Base-by-base conservation (phyloP, 1,139 yeast species). In the Geotrichum bryndzae region DNA sequence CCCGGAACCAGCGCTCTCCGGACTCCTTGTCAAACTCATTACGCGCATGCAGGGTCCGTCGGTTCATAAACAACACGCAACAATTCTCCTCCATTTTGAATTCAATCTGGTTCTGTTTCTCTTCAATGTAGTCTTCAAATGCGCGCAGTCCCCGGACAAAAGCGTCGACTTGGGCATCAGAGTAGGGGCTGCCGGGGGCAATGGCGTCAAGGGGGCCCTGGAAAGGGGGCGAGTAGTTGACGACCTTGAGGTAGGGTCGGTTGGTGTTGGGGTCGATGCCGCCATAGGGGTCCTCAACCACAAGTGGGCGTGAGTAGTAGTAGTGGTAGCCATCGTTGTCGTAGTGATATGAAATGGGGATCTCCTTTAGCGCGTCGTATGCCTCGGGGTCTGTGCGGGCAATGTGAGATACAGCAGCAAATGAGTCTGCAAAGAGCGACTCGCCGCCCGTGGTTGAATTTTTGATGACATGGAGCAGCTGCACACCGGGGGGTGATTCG, bases 401-500 rank as follows among this genome's bases (percentile, higher is more conserved):
- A 25, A 88, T 82, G 64, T 79, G 74, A 54, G 80, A 73, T 0
- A 88, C 90, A 2, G 91, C 94, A 13, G 83, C 78, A 72, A 84
- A 88, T 1, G 91, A 83, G 72, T 89, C 96, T n/a, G 85, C 84
- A 76, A 87, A 88, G 11, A 86, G 74, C 59, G 85, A 86, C 60
- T 87, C 91, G 2, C 92, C 92, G 2, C 94, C 95, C 1, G 68
- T 65, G 3, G 88, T 82, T 6, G 82, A 78, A 72, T 88, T 88
- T 58, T 83, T 79, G 57, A 88, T 81, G 59, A 84, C 80, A 68
- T 88, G 95, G 55, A 89, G 77, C 48, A 88, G 73, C 70, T 89
- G 95, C 51, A 88, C 77, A 0, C 96, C 96, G 0, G 96, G 96
- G 1, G 95, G 95, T 10, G 91, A 85, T 72, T 89, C 94, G 70